Conservation (phyloP, 2,329 filamentous ascomycete species). For the Aspergillus hortae region DNA sequence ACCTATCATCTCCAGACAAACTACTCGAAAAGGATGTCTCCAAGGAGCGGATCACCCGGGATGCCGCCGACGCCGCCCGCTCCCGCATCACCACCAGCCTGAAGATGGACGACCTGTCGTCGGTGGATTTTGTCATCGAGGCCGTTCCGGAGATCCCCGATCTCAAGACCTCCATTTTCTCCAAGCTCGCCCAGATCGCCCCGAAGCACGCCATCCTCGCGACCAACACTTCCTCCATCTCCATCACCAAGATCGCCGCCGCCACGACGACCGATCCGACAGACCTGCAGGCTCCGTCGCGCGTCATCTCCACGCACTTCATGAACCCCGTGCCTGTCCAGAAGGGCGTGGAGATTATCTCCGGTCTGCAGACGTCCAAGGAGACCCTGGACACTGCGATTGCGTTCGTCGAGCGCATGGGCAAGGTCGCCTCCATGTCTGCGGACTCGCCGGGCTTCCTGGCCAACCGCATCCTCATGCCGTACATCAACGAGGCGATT, state of each 20-base stretch:
- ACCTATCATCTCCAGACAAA: constrained; percentile 60
- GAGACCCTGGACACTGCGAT: constrained; percentile 78
- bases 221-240: constrained; percentile 98
- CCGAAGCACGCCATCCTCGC: constrained; percentile 84
- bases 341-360: constrained; percentile 97
- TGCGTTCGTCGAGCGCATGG: constrained; percentile 85
- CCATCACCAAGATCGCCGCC: constrained; percentile 92
- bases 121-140: constrained; percentile 97
- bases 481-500: constrained; percentile 97
- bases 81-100: constrained; percentile 67
- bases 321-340: constrained; percentile 99
- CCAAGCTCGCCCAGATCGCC: constrained; percentile 74
- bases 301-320: constrained; percentile 94
- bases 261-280: constrained; percentile 74
- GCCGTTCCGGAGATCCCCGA: constrained; percentile 89
- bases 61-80: constrained; percentile 71
- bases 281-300: constrained; percentile 75
- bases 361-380: constrained; percentile 83
- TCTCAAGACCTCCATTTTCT: constrained; percentile 86
- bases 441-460: constrained; percentile 91
- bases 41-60: constrained; percentile 80
- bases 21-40: constrained; percentile 87
- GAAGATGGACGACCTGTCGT: constrained; percentile 69
- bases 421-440: constrained; percentile 83
- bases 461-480: constrained; percentile 96